These are phyloP conservation scores for Crithidia brevicula DNA, from an alignment of 208 protist genomes.

Conservation along the genomic window DNA sequence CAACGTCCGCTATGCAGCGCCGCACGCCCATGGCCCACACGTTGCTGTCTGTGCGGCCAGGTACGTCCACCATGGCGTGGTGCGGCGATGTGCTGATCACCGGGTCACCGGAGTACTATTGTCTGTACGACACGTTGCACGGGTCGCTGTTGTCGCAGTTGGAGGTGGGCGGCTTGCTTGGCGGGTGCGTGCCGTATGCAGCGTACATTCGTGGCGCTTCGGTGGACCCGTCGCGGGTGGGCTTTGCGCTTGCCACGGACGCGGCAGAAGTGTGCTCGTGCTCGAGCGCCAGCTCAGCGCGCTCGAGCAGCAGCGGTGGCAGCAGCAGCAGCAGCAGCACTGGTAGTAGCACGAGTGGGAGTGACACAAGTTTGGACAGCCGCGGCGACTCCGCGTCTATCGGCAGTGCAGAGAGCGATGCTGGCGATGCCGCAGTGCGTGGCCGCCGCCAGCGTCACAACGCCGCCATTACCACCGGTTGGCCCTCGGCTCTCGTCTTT, in stretches of 20 bases:
- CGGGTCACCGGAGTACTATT: slow-evolving; percentile 20
- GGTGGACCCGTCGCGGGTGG: slow-evolving; percentile 6
- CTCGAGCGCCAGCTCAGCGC: slow-evolving; percentile 1
- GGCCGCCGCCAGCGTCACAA: background rate
- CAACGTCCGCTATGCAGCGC: too few relatives aligned
- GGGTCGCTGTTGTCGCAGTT: slow-evolving; percentile 24
- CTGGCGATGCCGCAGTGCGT: background rate
- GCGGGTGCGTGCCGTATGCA: slow-evolving; percentile 10
- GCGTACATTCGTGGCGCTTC: slow-evolving; percentile 13
- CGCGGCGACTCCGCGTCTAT: too few relatives aligned
- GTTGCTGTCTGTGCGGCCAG: slow-evolving; percentile 1
- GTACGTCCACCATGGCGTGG: slow-evolving; percentile 30
- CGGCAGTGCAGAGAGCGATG: background rate
- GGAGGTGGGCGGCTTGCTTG: slow-evolving; percentile 7
- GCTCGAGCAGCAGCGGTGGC: background rate
- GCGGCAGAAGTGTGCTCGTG: slow-evolving; percentile 18
- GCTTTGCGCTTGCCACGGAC: slow-evolving; percentile 14
- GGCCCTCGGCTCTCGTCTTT: slow-evolving; percentile 19
- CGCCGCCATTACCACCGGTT: background rate
- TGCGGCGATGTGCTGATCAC: slow-evolving; percentile 25
- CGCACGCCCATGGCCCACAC: background rate
- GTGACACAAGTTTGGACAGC: too few relatives aligned
- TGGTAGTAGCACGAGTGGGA: background rate
- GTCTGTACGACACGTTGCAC: slow-evolving; percentile 28
- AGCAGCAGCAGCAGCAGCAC: background rate